These are phyloP conservation scores for Lachancea thermotolerans DNA, from an alignment of 805 yeast genomes.

Conservation along the genomic window DNA sequence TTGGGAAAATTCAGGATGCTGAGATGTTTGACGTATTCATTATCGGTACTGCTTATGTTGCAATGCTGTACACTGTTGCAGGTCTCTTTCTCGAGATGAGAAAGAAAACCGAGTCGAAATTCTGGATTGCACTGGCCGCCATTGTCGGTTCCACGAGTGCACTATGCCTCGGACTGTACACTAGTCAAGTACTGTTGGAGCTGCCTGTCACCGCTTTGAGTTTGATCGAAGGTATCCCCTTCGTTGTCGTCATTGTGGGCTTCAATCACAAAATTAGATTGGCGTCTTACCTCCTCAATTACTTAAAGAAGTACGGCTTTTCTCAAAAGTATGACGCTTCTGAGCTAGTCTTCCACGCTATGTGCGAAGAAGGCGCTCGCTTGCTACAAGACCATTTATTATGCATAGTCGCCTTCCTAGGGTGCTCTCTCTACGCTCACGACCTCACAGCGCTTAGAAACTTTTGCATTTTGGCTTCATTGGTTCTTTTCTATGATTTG, in stretches of 20 bases:
- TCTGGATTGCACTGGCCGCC: constrained; percentile 81
- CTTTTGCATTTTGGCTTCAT: constrained; percentile 69
- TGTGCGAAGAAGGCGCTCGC: constrained; percentile 33
- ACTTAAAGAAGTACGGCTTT: constrained; percentile 30
- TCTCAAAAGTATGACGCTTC: constrained; percentile 27
- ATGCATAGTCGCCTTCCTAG: constrained; percentile 61
- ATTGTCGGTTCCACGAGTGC: constrained; percentile 76
- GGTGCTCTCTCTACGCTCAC: constrained; percentile 57
- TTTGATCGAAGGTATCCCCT: constrained; percentile 87
- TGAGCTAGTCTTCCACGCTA: constrained; percentile 30
- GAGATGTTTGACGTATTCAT: constrained; percentile 80
- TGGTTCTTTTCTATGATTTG: constrained; percentile 65
- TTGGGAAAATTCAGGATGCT: constrained; percentile 54
- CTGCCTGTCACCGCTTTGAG: constrained; percentile 63
- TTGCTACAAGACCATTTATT: constrained; percentile 66
- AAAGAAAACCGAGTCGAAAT: constrained; percentile 66
- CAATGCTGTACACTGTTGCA: constrained; percentile 79
- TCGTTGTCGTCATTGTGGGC: constrained; percentile 85
- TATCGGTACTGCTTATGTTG: constrained; percentile 72
- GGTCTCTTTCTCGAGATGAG: constrained; percentile 72
- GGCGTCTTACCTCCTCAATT: constrained; percentile 50
- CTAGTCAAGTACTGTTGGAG: constrained; percentile 50
- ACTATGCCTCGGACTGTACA: constrained; percentile 67
- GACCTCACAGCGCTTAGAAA: constrained; percentile 68
- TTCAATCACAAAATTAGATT: constrained; percentile 77